phyloP scores from a whole-genome alignment of 1,284 basidiomycete species.

The Dichomitus squalens region DNA sequence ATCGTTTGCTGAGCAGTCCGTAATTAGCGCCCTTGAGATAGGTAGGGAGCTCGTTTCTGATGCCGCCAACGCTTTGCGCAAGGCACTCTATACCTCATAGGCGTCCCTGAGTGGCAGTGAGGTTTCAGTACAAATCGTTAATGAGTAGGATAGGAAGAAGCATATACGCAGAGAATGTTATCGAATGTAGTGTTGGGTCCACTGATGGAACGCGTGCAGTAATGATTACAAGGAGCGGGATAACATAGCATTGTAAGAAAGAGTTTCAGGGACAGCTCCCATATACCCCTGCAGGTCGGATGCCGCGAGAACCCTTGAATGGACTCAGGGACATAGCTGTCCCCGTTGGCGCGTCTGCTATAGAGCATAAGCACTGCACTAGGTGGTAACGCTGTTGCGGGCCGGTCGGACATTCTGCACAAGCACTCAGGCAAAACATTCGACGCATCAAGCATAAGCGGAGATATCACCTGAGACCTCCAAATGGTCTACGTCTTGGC shows the following conservation, averaged over 20 bases:
- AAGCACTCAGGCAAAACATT: conserved; percentile 5
- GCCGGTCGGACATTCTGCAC: background rate
- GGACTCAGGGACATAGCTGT: background rate
- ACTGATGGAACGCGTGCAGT: background rate
- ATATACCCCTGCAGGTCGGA: too few species aligned
- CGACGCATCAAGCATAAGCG: background rate
- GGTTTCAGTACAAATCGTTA: background rate
- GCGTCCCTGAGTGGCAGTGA: background rate
- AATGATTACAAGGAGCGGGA: background rate
- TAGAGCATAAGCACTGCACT: background rate
- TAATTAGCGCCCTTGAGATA: conserved; percentile 46
- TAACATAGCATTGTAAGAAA: background rate
- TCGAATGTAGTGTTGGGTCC: too few species aligned
- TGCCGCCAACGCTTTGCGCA: conserved; percentile 48
- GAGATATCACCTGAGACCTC: conserved; percentile 3
- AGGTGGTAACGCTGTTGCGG: background rate
- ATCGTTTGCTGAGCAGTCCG: background rate
- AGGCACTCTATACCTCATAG: conserved; percentile 40
- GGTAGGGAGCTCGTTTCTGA: conserved; percentile 58
- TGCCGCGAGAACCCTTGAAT: background rate
- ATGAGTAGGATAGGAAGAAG: too few species aligned
- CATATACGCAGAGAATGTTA: too few species aligned
- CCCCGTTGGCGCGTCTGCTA: background rate
- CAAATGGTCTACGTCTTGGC: background rate
- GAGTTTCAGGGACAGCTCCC: too few species aligned